These are phyloP conservation scores for Nitzschia putrida DNA, from an alignment of 108 stramenopile species.

Conservation along the genomic window DNA sequence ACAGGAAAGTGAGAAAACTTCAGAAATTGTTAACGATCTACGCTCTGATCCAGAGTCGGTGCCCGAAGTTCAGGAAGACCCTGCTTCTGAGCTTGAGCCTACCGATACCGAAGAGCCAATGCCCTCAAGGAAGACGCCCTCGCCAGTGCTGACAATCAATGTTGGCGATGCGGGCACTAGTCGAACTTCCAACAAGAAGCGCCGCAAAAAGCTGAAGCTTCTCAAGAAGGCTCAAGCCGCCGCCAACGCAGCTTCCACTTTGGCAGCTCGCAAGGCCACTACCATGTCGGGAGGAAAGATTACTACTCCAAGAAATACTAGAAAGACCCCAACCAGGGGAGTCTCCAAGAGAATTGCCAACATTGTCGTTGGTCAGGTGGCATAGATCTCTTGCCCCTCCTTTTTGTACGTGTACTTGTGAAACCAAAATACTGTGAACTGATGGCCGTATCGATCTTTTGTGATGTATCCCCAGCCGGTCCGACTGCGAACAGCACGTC, in stretches of 20 bases:
- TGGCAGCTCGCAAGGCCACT: conserved; percentile 8
- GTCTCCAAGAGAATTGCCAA: conserved; percentile 36
- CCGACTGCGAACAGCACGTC: too few relatives aligned
- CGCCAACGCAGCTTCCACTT: conserved; percentile 36
- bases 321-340: conserved; percentile 7
- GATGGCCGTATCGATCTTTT: too few relatives aligned
- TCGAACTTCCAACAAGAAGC: conserved; percentile 71
- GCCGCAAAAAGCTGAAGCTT: conserved; percentile 62
- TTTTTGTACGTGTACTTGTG: too few relatives aligned
- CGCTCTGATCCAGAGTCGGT: not conserved
- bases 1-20: not conserved
- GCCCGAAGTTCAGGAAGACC: conserved; percentile 4
- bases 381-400: too few relatives aligned
- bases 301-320: not conserved
- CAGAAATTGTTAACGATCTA: not conserved
- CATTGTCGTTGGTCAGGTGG: conserved; percentile 34
- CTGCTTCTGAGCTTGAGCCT: too few relatives aligned
- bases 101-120: not conserved
- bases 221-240: conserved; percentile 75
- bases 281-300: not conserved
- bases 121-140: not conserved
- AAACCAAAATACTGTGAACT: too few relatives aligned
- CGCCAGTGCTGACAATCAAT: not conserved
- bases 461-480: too few relatives aligned
- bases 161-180: conserved; percentile 14